phyloP scores from a whole-genome alignment of 176 grass and related monocot species.

The Musa beccarii region DNA sequence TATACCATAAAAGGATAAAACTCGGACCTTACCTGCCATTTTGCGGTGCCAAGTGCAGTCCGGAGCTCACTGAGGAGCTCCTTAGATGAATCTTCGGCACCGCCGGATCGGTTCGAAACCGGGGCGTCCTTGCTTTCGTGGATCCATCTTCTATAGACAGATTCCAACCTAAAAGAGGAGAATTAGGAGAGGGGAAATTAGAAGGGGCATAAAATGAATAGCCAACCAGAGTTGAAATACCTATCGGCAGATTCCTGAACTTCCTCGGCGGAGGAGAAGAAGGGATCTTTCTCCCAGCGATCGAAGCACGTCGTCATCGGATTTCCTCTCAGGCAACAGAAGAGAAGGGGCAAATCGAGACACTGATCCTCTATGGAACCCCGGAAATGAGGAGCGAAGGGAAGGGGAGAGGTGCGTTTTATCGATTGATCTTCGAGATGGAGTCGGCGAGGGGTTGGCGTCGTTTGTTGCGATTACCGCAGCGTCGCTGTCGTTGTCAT shows the following conservation, averaged over 20 bases:
- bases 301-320: slow-evolving; percentile 78
- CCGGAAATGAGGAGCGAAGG: no score
- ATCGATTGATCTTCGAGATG: no score
- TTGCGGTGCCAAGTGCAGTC: slow-evolving; percentile 2
- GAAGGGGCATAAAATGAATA: neutral
- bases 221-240: slow-evolving; percentile 12
- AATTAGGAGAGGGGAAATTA: neutral
- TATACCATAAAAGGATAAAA: neutral
- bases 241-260: slow-evolving; percentile 74
- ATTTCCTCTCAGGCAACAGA: neutral
- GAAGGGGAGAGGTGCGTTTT: no score
- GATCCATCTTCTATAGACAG: slow-evolving; percentile 55
- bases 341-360: slow-evolving; percentile 7
- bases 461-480: no score
- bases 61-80: slow-evolving; percentile 2
- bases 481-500: no score
- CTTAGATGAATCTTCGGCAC: neutral
- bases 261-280: slow-evolving; percentile 85
- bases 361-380: neutral
- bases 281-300: slow-evolving; percentile 90
- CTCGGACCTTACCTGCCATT: slow-evolving; percentile 1
- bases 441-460: no score
- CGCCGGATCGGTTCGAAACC: neutral
- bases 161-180: slow-evolving; percentile 51
- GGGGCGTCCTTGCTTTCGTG: slow-evolving; percentile 28